These are phyloP conservation scores for Komagataella phaffii DNA, from an alignment of 805 yeast genomes.

Conservation along the genomic window DNA sequence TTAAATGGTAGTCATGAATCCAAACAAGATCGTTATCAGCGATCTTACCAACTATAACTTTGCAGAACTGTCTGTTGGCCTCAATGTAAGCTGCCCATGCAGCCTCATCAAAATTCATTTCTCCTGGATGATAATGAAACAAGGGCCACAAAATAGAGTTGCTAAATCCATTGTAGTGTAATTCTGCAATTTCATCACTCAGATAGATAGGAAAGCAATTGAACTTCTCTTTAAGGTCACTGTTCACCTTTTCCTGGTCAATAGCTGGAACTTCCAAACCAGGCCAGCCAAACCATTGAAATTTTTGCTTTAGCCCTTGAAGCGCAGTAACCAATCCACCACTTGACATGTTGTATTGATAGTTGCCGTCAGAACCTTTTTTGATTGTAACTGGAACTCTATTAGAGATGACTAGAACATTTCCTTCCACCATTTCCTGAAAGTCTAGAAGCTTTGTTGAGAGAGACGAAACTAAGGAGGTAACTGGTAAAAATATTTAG, in stretches of 20 bases:
- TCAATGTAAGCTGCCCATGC: constrained; percentile 98
- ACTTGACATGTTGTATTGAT: constrained; percentile 83
- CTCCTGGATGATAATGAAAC: constrained; percentile 98
- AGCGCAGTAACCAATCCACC: constrained; percentile 96
- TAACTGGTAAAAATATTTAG: background rate
- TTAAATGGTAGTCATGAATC: constrained; percentile 97
- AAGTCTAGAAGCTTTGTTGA: background rate
- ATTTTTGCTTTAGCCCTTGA: constrained; percentile 80
- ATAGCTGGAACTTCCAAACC: constrained; percentile 74
- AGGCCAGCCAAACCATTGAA: constrained; percentile 99
- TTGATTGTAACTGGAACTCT: constrained; percentile 90
- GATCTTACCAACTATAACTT: constrained; percentile 53
- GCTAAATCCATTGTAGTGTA: constrained; percentile 93
- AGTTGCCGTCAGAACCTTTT: constrained; percentile 45
- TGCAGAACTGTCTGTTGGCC: constrained; percentile 77
- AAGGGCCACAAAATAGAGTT: constrained; percentile 96
- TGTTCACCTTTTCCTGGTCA: constrained; percentile 56
- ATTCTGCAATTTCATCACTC: constrained; percentile 81
- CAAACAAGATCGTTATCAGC: constrained; percentile 82
- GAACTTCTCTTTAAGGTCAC: constrained; percentile 63
- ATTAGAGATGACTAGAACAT: constrained; percentile 86
- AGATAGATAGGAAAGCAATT: constrained; percentile 85
- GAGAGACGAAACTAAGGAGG: background rate
- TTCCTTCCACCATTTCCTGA: constrained; percentile 22
- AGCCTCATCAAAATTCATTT: constrained; percentile 92